Conservation (phyloP, 352 stramenopile species). For the Pythium vanterpoolii region DNA sequence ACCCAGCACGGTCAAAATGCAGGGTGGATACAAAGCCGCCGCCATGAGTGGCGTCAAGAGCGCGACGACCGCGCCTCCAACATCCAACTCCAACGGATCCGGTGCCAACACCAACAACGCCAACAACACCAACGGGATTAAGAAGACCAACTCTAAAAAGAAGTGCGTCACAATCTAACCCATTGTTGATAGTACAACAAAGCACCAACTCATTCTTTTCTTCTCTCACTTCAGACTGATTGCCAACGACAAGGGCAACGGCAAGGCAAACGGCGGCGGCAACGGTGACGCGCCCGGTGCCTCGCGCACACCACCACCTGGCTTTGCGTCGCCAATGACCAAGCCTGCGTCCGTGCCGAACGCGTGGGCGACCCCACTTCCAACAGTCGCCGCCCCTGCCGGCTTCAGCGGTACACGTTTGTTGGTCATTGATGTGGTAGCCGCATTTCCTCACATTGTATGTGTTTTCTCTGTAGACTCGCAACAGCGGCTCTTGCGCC, state of each 20-base stretch:
- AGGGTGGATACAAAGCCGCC: conserved; percentile 24
- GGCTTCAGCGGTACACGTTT: conserved; percentile 47
- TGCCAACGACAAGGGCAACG: conserved; percentile 19
- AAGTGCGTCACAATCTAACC: conserved; percentile 18
- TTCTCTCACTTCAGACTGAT: conserved; percentile 6
- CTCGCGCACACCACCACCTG: conserved; percentile 30
- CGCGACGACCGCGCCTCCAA: neutral
- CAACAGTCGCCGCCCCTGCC: neutral
- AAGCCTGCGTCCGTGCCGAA: conserved; percentile 15
- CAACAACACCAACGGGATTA: conserved; percentile 6
- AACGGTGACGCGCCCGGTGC: conserved; percentile 9
- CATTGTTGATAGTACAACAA: neutral
- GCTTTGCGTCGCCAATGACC: conserved; percentile 26
- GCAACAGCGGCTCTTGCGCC: conserved; percentile 64
- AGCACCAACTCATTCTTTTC: neutral
- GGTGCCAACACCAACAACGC: conserved; percentile 10
- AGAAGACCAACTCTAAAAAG: conserved; percentile 25
- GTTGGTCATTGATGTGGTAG: neutral
- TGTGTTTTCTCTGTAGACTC: conserved; percentile 29
- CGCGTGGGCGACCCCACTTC: conserved; percentile 3
- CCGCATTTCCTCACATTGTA: neutral
- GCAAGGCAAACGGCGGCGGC: conserved; percentile 9
- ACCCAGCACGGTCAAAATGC: conserved; percentile 2
- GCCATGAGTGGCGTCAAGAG: conserved; percentile 15
- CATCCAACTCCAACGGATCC: conserved; percentile 8